phyloP scores from a whole-genome alignment of 73 alveolate species.

The Paramecium pentaurelia region DNA sequence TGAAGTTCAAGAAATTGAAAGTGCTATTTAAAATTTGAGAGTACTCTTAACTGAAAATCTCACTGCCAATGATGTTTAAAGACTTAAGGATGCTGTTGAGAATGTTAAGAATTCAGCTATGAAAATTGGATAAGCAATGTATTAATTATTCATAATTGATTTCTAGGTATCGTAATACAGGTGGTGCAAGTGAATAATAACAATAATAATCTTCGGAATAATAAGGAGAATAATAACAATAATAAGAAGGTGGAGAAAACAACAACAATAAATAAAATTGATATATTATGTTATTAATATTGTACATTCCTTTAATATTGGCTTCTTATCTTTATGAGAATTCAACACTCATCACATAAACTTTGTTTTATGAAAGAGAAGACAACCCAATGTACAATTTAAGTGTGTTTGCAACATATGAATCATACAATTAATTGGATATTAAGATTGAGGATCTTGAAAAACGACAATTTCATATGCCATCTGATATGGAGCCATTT shows the following conservation, averaged over 20 bases:
- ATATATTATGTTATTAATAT: slow-evolving; percentile 4
- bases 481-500: slow-evolving; percentile 23
- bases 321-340: neutral
- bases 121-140: slow-evolving; percentile 86
- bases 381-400: neutral
- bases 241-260: slow-evolving; percentile 23
- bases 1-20: slow-evolving; percentile 61
- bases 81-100: slow-evolving; percentile 75
- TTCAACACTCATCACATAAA: neutral
- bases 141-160: neutral
- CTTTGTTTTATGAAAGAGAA: neutral
- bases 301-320: neutral
- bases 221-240: neutral
- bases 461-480: neutral
- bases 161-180: slow-evolving; percentile 44
- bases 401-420: neutral
- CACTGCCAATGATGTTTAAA: slow-evolving; percentile 71
- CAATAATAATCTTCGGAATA: slow-evolving; percentile 6
- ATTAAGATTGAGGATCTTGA: neutral
- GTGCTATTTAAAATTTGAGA: slow-evolving; percentile 64
- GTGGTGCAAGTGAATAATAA: slow-evolving; percentile 7
- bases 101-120: slow-evolving; percentile 81
- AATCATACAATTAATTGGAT: neutral
- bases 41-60: slow-evolving; percentile 70
- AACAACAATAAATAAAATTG: slow-evolving; percentile 24